Evolutionary conservation across 2,329 filamentous ascomycete genomes (phyloP).

Genomic region (Colletotrichum brevisporum): DNA sequence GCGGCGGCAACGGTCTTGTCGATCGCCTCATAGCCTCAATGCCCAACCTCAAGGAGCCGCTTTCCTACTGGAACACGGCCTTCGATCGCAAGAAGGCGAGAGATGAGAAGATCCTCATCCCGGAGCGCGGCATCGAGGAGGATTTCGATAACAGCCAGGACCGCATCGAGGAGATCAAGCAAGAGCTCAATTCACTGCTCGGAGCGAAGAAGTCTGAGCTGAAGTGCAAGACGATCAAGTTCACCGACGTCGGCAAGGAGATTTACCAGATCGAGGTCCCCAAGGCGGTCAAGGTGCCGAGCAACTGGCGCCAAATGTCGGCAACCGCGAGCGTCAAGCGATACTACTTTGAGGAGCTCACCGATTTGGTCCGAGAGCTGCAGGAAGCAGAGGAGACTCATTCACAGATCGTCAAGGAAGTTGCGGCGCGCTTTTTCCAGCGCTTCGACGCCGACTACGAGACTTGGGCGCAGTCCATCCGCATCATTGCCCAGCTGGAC

Average conservation of each 20-base stretch:
- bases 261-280: constrained; percentile 96
- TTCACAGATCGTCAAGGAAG: constrained; percentile 89
- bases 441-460: constrained; percentile 91
- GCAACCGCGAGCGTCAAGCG: constrained; percentile 91
- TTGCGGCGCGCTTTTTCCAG: constrained; percentile 84
- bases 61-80: constrained; percentile 90
- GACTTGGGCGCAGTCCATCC: constrained; percentile 90
- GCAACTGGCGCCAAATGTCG: constrained; percentile 96
- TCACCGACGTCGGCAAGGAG: constrained; percentile 92
- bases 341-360: constrained; percentile 91
- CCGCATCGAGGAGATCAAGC: constrained; percentile 81
- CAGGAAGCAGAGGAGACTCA: constrained; percentile 97
- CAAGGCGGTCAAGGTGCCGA: constrained; percentile 86
- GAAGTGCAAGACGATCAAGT: constrained; percentile 80
- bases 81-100: constrained; percentile 88
- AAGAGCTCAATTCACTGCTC: constrained; percentile 79
- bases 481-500: constrained; percentile 91
- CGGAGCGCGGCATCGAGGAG: constrained; percentile 87
- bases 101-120: constrained; percentile 85
- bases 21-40: constrained; percentile 86
- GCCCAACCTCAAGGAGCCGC: constrained; percentile 82
- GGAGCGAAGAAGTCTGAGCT: constrained; percentile 80
- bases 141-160: constrained; percentile 91
- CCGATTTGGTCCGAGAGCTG: constrained; percentile 84
- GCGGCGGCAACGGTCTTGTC: constrained; percentile 85